phyloP scores from a whole-genome alignment of 345 rosid species.

The Linum tenue region DNA sequence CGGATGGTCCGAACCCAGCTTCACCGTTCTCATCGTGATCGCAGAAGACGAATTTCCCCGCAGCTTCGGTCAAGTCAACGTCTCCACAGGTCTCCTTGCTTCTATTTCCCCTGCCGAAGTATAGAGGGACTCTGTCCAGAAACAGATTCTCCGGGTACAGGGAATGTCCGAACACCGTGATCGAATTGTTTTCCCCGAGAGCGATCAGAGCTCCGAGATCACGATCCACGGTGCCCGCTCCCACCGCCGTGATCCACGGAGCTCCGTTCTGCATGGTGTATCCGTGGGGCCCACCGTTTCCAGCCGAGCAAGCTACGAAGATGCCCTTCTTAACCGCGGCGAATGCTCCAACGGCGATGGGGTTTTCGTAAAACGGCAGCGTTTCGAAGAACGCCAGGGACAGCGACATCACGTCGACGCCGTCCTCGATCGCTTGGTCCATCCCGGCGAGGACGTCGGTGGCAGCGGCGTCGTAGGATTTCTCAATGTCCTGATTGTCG shows the following conservation, averaged over 20 bases:
- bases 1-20: neutral
- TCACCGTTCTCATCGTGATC: conserved; percentile 16
- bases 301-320: conserved; percentile 41
- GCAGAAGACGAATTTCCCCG: conserved; percentile 34
- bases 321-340: conserved; percentile 43
- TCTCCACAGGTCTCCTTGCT: conserved; percentile 29
- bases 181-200: conserved; percentile 13
- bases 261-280: conserved; percentile 33
- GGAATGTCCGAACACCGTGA: conserved; percentile 22
- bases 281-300: conserved; percentile 33
- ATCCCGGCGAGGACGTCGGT: conserved; percentile 38
- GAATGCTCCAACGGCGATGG: conserved; percentile 46
- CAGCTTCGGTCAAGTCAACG: conserved; percentile 24
- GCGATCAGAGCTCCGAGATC: conserved; percentile 21
- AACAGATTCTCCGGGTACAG: conserved; percentile 30
- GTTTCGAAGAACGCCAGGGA: conserved; percentile 32
- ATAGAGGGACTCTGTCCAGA: conserved; percentile 25
- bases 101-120: conserved; percentile 32
- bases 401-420: conserved; percentile 38
- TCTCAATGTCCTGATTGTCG: neutral
- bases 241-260: conserved; percentile 39
- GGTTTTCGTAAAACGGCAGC: conserved; percentile 29
- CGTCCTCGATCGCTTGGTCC: conserved; percentile 48
- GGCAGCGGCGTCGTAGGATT: conserved; percentile 22
- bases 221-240: conserved; percentile 33